These are phyloP conservation scores for Suhomyces maxii DNA, from an alignment of 1,139 yeast species.

Conservation along the genomic window DNA sequence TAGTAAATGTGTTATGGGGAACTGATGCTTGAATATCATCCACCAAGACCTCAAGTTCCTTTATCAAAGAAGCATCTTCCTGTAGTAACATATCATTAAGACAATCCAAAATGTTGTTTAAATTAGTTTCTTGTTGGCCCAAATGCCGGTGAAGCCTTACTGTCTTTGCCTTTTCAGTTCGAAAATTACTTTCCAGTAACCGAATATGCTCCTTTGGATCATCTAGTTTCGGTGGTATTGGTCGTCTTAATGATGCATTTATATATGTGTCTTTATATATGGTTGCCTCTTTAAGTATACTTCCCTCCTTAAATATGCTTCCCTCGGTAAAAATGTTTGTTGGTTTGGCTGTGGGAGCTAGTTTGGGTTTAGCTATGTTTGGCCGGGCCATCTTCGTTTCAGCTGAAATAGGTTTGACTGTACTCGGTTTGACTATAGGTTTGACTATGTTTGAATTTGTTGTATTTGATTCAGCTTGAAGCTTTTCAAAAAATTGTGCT, in stretches of 20 bases:
- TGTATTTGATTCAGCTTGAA: background rate
- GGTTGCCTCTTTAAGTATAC: too few relatives aligned
- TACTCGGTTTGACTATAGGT: background rate
- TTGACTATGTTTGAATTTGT: background rate
- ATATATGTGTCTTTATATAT: background rate
- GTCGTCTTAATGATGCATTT: background rate
- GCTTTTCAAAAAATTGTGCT: background rate
- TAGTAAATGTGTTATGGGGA: constrained; percentile 14
- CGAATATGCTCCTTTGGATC: background rate
- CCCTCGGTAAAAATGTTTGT: too few relatives aligned
- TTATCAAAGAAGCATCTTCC: constrained; percentile 10
- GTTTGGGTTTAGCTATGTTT: too few relatives aligned
- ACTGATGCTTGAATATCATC: constrained; percentile 14
- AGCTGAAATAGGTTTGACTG: too few relatives aligned
- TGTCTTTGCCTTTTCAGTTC: background rate
- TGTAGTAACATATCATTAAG: constrained; percentile 12
- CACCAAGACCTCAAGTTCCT: constrained; percentile 8
- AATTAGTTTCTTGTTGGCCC: constrained; percentile 11
- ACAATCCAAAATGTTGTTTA: constrained; percentile 16
- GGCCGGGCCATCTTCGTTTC: too few relatives aligned
- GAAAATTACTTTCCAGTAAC: background rate
- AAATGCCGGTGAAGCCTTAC: constrained; percentile 12
- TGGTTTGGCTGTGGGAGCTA: too few relatives aligned
- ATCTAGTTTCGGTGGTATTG: background rate
- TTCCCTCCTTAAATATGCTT: too few relatives aligned